phyloP scores from a whole-genome alignment of 2,329 filamentous ascomycete species.

The Fusarium siculi region DNA sequence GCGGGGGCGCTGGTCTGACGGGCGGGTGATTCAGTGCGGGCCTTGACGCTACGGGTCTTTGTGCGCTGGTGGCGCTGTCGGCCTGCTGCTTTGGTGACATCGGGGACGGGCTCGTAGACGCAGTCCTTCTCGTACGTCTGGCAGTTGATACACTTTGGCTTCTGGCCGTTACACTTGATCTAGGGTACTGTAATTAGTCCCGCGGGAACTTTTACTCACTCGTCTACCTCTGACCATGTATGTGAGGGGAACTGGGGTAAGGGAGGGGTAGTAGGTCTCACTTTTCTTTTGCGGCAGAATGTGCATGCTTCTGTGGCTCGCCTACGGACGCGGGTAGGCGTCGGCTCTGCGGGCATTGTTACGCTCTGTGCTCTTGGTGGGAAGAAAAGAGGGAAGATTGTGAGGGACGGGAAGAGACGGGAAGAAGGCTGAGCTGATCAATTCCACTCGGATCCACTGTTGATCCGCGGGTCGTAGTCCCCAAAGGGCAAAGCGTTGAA shows the following conservation, averaged over 20 bases:
- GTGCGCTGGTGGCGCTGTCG: constrained; percentile 35
- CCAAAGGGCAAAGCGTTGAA: background rate
- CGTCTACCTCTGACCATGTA: too few relatives aligned
- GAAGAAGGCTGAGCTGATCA: background rate
- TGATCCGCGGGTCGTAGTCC: constrained; percentile 6
- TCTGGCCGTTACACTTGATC: constrained; percentile 58
- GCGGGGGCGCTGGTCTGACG: background rate
- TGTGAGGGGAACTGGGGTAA: background rate
- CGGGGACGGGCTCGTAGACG: constrained; percentile 43
- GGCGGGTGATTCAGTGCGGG: background rate
- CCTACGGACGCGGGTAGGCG: constrained; percentile 34
- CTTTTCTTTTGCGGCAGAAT: constrained; percentile 48
- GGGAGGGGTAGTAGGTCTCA: constrained; percentile 4
- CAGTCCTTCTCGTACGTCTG: constrained; percentile 29
- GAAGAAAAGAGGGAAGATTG: background rate
- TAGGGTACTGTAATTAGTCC: constrained; percentile 36
- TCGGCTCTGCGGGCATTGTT: constrained; percentile 6
- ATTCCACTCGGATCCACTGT: constrained; percentile 14
- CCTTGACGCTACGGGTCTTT: constrained; percentile 13
- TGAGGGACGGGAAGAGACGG: constrained; percentile 12
- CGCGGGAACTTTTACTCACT: background rate
- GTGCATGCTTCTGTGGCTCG: constrained; percentile 46
- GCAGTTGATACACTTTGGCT: constrained; percentile 31
- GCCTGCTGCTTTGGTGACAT: constrained; percentile 16
- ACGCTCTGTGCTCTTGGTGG: background rate